Evolutionary conservation across 805 yeast genomes (phyloP), one percentile per base, ranked within the genome.

Genomic region (Saccharomyces mikatae): DNA sequence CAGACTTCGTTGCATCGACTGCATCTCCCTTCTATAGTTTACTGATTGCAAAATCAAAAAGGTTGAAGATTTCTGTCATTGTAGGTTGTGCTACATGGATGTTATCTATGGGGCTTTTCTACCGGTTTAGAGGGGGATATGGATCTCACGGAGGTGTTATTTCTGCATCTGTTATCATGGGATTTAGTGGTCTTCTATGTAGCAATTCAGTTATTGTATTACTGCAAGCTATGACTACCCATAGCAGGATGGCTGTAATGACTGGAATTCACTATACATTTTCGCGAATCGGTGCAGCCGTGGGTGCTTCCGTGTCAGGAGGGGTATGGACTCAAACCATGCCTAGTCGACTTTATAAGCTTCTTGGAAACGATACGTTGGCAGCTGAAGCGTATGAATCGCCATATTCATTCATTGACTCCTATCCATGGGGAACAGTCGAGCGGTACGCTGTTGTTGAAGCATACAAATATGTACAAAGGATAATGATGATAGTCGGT

Each of bases 241-340:
- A 29, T 29, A 10, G 30, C 30, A 29, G 30, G 30, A 29, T 29
- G 30, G 30, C 30, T 29, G 30, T 29, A 10, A 29, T 29, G 11
- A 29, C 30, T 6, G 11, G 30, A 9, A 29, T 29, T 29, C 11
- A 29, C 30, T 29, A 9, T 29, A 29, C 87, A 4, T 66, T 77
- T 29, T 83, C 81, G 66, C 75, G 79, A 59, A 72, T 84, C 55
- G 89, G 89, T 5, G 66, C 80, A 17, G 85, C 86, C 5, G 60
- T 83, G 47, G 89, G 89, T n/a, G 67, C 76, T 26, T 68, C 84
- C 24, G 77, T 84, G 9, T 29, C 30, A 29, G 30, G 30, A 6
- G 30, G 11, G 2, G 30, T 29, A 6, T 29, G 30, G 30, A 29
- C 30, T 29, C 30, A 29, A 29, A 29, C 4, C 30, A 29, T 29